Conservation (phyloP, 2,329 filamentous ascomycete genomes). For the Calonectria naviculata region DNA sequence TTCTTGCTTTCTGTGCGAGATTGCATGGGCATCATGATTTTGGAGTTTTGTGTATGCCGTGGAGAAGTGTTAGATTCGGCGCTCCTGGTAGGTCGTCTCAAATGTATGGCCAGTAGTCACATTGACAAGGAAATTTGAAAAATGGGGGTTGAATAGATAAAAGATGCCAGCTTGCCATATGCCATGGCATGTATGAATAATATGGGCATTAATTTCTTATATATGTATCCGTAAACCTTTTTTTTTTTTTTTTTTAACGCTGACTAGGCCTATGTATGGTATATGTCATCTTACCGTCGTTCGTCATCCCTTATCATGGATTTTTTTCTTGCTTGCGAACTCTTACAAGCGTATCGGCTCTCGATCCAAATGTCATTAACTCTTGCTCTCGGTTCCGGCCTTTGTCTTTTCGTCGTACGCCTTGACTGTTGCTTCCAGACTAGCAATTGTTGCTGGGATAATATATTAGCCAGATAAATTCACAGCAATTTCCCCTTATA, state of each 20-base stretch:
- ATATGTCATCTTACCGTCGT: background rate
- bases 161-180: background rate
- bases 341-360: background rate
- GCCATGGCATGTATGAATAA: slow-evolving; percentile 4
- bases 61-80: background rate
- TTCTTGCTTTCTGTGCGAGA: slow-evolving; percentile 10
- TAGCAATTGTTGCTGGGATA: slow-evolving; percentile 46
- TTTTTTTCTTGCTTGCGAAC: no score
- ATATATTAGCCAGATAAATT: background rate
- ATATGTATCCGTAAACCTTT: background rate
- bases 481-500: background rate
- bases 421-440: slow-evolving; percentile 52
- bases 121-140: background rate
- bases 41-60: slow-evolving; percentile 12
- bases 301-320: no score
- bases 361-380: slow-evolving; percentile 20
- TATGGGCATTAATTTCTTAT: slow-evolving; percentile 11
- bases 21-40: background rate
- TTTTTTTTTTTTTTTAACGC: no score
- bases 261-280: background rate
- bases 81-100: background rate
- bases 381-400: slow-evolving; percentile 25
- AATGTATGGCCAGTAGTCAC: background rate
- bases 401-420: slow-evolving; percentile 44
- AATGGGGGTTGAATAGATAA: background rate